These are phyloP conservation scores for Pyrus communis DNA, from an alignment of 306 rosid species.

Conservation along the genomic window DNA sequence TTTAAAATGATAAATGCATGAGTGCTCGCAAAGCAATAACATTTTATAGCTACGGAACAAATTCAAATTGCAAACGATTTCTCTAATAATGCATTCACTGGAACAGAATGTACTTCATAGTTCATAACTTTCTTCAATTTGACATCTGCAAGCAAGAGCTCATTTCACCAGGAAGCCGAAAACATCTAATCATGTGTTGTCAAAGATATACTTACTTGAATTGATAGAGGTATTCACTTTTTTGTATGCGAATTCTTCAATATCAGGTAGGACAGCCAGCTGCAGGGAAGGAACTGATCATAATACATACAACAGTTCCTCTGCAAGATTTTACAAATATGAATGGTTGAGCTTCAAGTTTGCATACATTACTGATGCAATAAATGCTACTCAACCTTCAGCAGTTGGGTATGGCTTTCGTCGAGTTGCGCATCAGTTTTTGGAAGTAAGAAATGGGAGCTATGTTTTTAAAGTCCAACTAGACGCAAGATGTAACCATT, in stretches of 20 bases:
- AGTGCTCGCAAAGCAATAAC: neutral
- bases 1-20: neutral
- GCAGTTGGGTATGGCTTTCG: neutral
- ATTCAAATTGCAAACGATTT: neutral
- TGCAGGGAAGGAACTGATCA: constrained; percentile 17
- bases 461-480: neutral
- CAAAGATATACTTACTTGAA: constrained; percentile 29
- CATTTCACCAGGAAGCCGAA: neutral
- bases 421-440: neutral
- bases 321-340: neutral
- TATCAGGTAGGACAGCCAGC: constrained; percentile 43
- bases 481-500: neutral
- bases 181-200: neutral
- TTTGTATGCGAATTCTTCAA: constrained; percentile 53
- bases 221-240: constrained; percentile 26
- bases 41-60: neutral
- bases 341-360: neutral
- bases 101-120: neutral
- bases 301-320: neutral
- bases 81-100: neutral
- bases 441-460: too few species aligned
- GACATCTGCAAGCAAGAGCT: neutral
- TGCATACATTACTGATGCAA: neutral
- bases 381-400: neutral
- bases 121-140: neutral